These are phyloP conservation scores for Suillus occidentalis DNA, from an alignment of 768 basidiomycete genomes.

Conservation along the genomic window DNA sequence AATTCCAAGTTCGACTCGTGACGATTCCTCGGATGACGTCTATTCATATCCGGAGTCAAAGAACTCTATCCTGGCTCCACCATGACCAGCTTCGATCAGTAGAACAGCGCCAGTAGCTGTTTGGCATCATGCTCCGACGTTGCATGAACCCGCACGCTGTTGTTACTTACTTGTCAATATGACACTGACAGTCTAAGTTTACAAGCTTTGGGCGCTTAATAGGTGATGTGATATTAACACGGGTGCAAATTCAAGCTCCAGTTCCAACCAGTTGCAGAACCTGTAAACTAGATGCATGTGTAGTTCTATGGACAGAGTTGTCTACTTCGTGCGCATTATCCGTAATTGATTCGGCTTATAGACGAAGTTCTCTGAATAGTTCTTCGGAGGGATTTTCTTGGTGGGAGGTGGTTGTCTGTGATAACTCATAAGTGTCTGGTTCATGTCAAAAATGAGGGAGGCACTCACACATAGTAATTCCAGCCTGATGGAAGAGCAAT, in stretches of 20 bases:
- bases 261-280: neutral
- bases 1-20: neutral
- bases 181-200: neutral
- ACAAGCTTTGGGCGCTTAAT: neutral
- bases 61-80: neutral
- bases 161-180: neutral
- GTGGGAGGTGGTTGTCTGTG: conserved; percentile 56
- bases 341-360: conserved; percentile 80
- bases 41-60: conserved; percentile 1
- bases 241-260: neutral
- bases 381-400: conserved; percentile 79
- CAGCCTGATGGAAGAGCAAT: conserved; percentile 56
- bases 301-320: conserved; percentile 8
- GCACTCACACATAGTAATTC: conserved; percentile 86
- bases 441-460: conserved; percentile 8
- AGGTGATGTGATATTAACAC: neutral
- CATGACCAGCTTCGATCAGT: neutral
- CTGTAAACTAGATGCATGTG: neutral
- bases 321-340: conserved; percentile 90
- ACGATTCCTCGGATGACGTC: neutral
- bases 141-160: neutral
- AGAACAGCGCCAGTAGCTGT: neutral
- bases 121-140: neutral
- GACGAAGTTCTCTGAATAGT: conserved; percentile 89
- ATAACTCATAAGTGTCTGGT: conserved; percentile 14